Conservation (phyloP, 129 eudicot genomes). For the Artemisia annua region DNA sequence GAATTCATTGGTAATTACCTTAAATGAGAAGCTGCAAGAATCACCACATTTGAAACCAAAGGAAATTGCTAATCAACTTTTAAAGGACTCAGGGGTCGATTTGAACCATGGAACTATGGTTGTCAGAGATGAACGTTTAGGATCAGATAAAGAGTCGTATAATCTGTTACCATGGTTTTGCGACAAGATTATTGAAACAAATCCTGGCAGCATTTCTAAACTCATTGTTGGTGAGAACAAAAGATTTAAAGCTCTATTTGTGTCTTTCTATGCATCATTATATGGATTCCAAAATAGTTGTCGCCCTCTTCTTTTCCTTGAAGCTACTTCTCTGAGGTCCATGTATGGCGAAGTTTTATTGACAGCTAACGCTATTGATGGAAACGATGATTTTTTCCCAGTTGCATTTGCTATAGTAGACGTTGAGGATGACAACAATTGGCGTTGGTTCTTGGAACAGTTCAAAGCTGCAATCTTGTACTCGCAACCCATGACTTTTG, state of each 20-base stretch:
- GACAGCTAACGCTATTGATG: slow-evolving; percentile 78
- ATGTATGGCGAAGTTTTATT: slow-evolving; percentile 65
- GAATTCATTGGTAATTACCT: slow-evolving; percentile 54
- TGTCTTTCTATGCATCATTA: slow-evolving; percentile 54
- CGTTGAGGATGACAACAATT: slow-evolving; percentile 51
- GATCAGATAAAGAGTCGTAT: slow-evolving; percentile 59
- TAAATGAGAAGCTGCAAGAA: slow-evolving; percentile 57
- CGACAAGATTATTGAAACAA: slow-evolving; percentile 56
- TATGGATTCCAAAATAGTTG: slow-evolving; percentile 61
- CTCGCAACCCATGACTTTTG: slow-evolving; percentile 60
- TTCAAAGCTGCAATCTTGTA: slow-evolving; percentile 48
- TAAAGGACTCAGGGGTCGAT: slow-evolving; percentile 46
- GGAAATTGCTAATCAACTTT: slow-evolving; percentile 57
- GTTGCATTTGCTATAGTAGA: slow-evolving; percentile 75
- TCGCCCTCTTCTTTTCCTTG: slow-evolving; percentile 81
- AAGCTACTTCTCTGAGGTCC: slow-evolving; percentile 61
- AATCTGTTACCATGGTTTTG: slow-evolving; percentile 64
- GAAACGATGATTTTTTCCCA: slow-evolving; percentile 75
- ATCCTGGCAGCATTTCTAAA: slow-evolving; percentile 65
- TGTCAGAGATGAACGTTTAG: slow-evolving; percentile 59
- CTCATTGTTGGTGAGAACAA: slow-evolving; percentile 53
- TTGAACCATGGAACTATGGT: slow-evolving; percentile 41
- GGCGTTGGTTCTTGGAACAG: slow-evolving; percentile 77
- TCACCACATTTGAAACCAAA: slow-evolving; percentile 61
- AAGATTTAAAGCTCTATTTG: slow-evolving; percentile 51